Evolutionary conservation across 2,329 filamentous ascomycete species (phyloP), one percentile per base, ranked within the genome.

Genomic region (Paraconiothyrium sp.): DNA sequence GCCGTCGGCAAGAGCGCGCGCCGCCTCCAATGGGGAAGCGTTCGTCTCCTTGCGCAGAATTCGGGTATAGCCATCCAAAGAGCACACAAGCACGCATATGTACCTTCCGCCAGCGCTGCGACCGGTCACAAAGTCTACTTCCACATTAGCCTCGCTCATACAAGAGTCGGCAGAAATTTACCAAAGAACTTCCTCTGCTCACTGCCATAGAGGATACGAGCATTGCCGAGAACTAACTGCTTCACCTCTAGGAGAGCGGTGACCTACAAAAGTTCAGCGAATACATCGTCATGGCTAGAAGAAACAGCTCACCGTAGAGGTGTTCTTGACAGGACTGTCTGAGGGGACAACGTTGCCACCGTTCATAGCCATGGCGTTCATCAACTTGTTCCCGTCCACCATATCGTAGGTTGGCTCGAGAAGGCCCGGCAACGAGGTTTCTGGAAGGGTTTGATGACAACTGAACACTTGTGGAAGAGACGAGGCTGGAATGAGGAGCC

Each of bases 61-160:
- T 65, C 93, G 92, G 0, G 94, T 94, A 0, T 90, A 90, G 69
- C 88, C 86, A 16, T 90, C 84, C 61, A 91, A 88, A 79, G 97
- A 98, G 44, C 90, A 94, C 67, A 97, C 88, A 75, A 98, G 97
- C 91, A 97, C 97, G 71, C 97, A 90, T 39, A 93, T 93, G 69
- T 92, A 97, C 0, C 92, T 97, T 0, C 52, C 60, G 0, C 56
- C 43, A 32, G 66, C 58, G 16, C 66, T 59, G 22, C 58, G 57
- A 10, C 59, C 60, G 2, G 67, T 50, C 0, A 70, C 61, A 8
- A 74, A 56, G n/a, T 75, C 71, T 74, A 24, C 3, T 1, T 3
- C 2, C 3, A 6, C 49, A 50, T 70, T n/a, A 67, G 59, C 24
- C 20, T 10, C 7, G 10, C 2, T n/a, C 14, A 16, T 24, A 34